Evolutionary conservation across 495 filamentous ascomycete species (phyloP), one percentile per base, ranked within the genome.

Genomic region (Aspergillus biplanus): DNA sequence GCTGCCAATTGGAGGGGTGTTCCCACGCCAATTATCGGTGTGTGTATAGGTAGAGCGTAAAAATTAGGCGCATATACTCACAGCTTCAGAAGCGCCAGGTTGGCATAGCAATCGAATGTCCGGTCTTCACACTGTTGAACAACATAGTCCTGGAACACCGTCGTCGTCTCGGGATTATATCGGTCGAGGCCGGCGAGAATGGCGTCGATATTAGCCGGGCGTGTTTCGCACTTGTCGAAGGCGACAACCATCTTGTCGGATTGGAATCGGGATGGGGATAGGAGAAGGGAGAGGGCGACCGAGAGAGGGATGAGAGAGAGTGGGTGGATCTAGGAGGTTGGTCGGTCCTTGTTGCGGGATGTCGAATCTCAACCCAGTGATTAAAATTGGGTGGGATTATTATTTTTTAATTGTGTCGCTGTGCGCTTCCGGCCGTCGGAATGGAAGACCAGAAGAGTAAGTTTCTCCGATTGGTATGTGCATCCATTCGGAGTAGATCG

Each of bases 161-260:
- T 84, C 55, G 95, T 96, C 27, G 94, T 97, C 78, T 99, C 95
- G 47, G 96, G 96, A 78, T 99, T 99, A 82, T 99, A 99, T 65
- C 96, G 85, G 80, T 99, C 95, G 63, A 99, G 90, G 61, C 96
- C 92, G 80, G 90, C 80, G 68, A 99, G 90, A 68, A 98, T 97
- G 75, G 78, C 84, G 73, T 91, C 90, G 77, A 99, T 96, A 74
- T 93, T 85, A 67, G 92, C 90, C 58, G 96, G 94, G 74, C 96
- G 85, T 67, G 81, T 82, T 62, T 82, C 79, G 73, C 82, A 83
- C 69, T 79, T 81, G 73, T 85, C 83, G 67, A 83, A 84, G 58
- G 83, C 78, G 67, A 78, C 76, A 32, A 65, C 75, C 82, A 84
- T 84, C 63, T 74, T 75, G 69, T 63, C 65, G 71, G 48, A 56